Conservation (phyloP, 331 rosid species). For the Rosa hybrid region DNA sequence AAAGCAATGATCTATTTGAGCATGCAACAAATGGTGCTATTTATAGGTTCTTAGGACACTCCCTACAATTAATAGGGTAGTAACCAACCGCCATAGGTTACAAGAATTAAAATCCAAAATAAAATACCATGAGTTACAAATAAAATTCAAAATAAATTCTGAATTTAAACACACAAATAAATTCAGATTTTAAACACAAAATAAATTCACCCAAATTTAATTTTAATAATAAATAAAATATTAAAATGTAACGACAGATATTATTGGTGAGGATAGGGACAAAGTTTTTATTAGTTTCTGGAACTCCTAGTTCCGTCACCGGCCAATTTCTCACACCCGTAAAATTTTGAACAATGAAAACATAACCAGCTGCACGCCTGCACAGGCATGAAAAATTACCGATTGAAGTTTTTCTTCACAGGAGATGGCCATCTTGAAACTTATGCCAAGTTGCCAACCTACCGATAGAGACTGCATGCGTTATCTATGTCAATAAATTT, state of each 20-base stretch:
- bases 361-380: not conserved
- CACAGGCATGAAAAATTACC: not conserved
- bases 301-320: not conserved
- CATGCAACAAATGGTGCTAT: too few relatives aligned
- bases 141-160: too few relatives aligned
- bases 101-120: too few relatives aligned
- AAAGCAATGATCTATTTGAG: too few relatives aligned
- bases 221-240: too few relatives aligned
- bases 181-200: too few relatives aligned
- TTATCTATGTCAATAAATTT: not conserved
- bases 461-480: not conserved
- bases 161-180: too few relatives aligned
- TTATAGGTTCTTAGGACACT: too few relatives aligned
- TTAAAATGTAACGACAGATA: not conserved
- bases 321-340: not conserved
- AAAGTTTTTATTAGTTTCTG: not conserved
- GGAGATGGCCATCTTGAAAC: not conserved
- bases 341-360: not conserved
- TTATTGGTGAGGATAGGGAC: not conserved
- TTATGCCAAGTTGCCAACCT: not conserved
- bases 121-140: too few relatives aligned
- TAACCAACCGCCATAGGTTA: too few relatives aligned
- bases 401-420: not conserved
- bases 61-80: too few relatives aligned
- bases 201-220: too few relatives aligned